Evolutionary conservation across 148 eudicot species (phyloP), one percentile per base, ranked within the genome.

Genomic region (Rhododendron griersonianum): DNA sequence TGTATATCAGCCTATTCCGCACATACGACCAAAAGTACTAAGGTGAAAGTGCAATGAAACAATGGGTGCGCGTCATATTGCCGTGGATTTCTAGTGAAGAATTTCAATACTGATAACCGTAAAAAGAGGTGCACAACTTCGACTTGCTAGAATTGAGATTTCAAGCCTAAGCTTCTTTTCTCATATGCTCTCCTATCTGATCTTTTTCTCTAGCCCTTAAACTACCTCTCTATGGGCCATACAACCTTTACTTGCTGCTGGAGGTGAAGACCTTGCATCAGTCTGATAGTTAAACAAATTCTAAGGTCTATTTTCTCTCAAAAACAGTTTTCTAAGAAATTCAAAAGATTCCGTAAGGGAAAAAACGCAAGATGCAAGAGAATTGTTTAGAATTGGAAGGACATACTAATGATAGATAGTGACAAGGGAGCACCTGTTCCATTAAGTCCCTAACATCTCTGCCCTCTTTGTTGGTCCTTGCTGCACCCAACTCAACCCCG

Each of bases 401-500:
- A 39, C 23, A 75, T 6, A 75, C 25, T 16, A 37, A 16, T 6
- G 25, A 69, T 7, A 39, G 76, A 35, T 2, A 51, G 45, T 47
- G 67, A 55, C 51, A 84, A 79, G 6, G 13, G 39, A 84, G 80
- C 67, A 89, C 91, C 88, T 89, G 91, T 73, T 89, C 91, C 91
- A 89, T 89, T 81, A 89, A 87, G 51, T 87, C 91, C 78, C 35
- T 83, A 10, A 86, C 82, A 83, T 89, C 87, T 28, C 86, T 86
- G 81, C 57, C 86, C 77, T 89, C 91, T 87, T 87, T 87, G 88
- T 84, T 87, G 78, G 86, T 89, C 59, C 75, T 73, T 33, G 91
- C 91, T 19, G 89, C 87, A 73, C 91, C 91, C 16, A 89, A 79
- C 85, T 89, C 91, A 80, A 89, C 91, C 41, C 91, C 91, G 33